phyloP scores from a whole-genome alignment of 2,329 filamentous ascomycete species.

The Achaetomium macrosporum region DNA sequence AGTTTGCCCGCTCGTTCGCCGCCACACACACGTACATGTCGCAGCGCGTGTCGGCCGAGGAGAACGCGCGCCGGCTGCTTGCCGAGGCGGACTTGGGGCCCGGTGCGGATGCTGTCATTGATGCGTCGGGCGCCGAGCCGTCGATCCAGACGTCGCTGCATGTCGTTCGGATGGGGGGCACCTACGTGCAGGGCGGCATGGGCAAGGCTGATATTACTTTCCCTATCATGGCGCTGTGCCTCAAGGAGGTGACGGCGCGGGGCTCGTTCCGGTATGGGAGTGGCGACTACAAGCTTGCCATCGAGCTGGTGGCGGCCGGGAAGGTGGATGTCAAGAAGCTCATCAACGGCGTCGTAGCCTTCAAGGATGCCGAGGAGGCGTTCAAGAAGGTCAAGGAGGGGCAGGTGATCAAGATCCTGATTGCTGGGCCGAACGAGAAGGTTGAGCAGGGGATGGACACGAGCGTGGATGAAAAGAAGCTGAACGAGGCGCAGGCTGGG shows the following conservation, averaged over 20 bases:
- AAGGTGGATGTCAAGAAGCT: slow-evolving; percentile 77
- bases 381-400: slow-evolving; percentile 83
- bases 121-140: slow-evolving; percentile 72
- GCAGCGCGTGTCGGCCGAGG: slow-evolving; percentile 55
- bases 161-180: slow-evolving; percentile 63
- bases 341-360: slow-evolving; percentile 70
- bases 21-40: slow-evolving; percentile 67
- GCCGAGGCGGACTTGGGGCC: slow-evolving; percentile 55
- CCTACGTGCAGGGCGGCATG: slow-evolving; percentile 85
- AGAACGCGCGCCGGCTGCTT: slow-evolving; percentile 67
- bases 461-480: slow-evolving; percentile 19
- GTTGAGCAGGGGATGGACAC: slow-evolving; percentile 22
- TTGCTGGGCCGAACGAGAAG: slow-evolving; percentile 61
- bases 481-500: slow-evolving; percentile 15
- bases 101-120: slow-evolving; percentile 73
- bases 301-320: slow-evolving; percentile 68
- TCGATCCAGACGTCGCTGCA: slow-evolving; percentile 72
- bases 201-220: slow-evolving; percentile 82
- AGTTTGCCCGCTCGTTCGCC: slow-evolving; percentile 68
- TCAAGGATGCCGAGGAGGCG: slow-evolving; percentile 76
- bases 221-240: slow-evolving; percentile 83
- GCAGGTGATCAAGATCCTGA: slow-evolving; percentile 67
- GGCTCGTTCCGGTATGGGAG: slow-evolving; percentile 86
- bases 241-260: slow-evolving; percentile 81
- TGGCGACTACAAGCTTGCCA: slow-evolving; percentile 80